Percentiles rank a stretch among this genome's conserved stretches.
Evolutionary conservation across 2,329 filamentous ascomycete species (phyloP).

Genomic region (Penicillium sp.): DNA sequence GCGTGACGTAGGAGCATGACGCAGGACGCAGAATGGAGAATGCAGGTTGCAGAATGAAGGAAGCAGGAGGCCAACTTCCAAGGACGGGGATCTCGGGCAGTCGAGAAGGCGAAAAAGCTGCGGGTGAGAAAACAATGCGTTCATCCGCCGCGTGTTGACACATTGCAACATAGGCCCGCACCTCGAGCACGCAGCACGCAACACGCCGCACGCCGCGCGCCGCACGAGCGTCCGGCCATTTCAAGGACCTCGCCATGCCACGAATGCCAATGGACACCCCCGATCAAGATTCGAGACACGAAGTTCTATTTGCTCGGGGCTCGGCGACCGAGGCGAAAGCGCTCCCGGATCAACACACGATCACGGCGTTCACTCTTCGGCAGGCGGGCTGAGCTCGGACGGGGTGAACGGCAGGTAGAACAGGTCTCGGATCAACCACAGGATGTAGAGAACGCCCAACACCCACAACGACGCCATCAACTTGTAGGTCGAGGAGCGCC

Average conservation of each 20-base stretch:
- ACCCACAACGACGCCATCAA: conserved; percentile 43
- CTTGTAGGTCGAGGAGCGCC: conserved; percentile 44
- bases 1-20: not conserved
- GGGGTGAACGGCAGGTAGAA: conserved; percentile 37
- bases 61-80: not conserved
- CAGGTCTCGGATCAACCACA: conserved; percentile 42
- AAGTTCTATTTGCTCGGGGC: too few species aligned
- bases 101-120: not conserved
- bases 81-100: not conserved
- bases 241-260: not conserved
- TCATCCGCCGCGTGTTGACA: not conserved
- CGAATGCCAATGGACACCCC: not conserved
- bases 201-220: not conserved
- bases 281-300: too few species aligned
- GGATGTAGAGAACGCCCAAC: conserved; percentile 39
- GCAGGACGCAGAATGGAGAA: not conserved
- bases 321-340: not conserved
- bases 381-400: conserved; percentile 17
- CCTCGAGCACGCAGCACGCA: not conserved
- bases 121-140: not conserved
- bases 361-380: conserved; percentile 1
- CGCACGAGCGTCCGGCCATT: not conserved
- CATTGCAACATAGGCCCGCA: not conserved
- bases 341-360: not conserved
- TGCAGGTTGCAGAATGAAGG: too few species aligned